Percentiles rank a stretch among this genome's conserved stretches.
phyloP scores from a whole-genome alignment of 1,284 basidiomycete species.

The Ustilago hordei region DNA sequence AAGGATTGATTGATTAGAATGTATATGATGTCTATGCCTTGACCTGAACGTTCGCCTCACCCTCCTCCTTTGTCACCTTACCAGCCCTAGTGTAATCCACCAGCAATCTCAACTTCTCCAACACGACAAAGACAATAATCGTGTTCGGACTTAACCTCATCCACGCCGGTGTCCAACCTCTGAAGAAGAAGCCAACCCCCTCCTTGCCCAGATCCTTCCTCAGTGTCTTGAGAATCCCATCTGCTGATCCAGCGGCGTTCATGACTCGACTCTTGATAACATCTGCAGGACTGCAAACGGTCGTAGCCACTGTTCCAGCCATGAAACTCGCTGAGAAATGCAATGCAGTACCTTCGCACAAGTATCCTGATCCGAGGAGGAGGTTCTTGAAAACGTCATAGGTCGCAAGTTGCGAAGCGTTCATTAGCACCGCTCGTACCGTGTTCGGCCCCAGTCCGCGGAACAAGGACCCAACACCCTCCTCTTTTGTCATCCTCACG shows the following conservation, averaged over 20 bases:
- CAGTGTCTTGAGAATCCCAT: slow-evolving; percentile 49
- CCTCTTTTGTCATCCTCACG: slow-evolving; percentile 71
- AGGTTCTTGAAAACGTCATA: slow-evolving; percentile 74
- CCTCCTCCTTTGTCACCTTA: not conserved
- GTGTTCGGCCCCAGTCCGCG: slow-evolving; percentile 73
- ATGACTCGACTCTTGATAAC: slow-evolving; percentile 73
- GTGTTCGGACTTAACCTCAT: slow-evolving; percentile 68
- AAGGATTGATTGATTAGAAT: not conserved
- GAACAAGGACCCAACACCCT: slow-evolving; percentile 71
- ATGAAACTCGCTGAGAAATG: slow-evolving; percentile 72
- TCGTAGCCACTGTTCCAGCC: slow-evolving; percentile 74
- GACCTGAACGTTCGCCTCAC: slow-evolving; percentile 6
- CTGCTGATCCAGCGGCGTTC: slow-evolving; percentile 59
- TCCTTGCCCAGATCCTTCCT: slow-evolving; percentile 62
- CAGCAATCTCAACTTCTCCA: slow-evolving; percentile 61
- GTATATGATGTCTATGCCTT: slow-evolving; percentile 18
- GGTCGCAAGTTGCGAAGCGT: slow-evolving; percentile 69
- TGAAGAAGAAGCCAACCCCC: slow-evolving; percentile 73
- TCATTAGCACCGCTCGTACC: slow-evolving; percentile 73
- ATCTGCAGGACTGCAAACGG: slow-evolving; percentile 62
- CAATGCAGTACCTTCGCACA: slow-evolving; percentile 71
- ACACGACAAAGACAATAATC: slow-evolving; percentile 65
- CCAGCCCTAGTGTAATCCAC: slow-evolving; percentile 53
- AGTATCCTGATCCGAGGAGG: slow-evolving; percentile 69
- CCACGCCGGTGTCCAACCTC: slow-evolving; percentile 74